These are phyloP conservation scores for Ustilago lituana DNA, from an alignment of 1,284 basidiomycete species.

Conservation along the genomic window DNA sequence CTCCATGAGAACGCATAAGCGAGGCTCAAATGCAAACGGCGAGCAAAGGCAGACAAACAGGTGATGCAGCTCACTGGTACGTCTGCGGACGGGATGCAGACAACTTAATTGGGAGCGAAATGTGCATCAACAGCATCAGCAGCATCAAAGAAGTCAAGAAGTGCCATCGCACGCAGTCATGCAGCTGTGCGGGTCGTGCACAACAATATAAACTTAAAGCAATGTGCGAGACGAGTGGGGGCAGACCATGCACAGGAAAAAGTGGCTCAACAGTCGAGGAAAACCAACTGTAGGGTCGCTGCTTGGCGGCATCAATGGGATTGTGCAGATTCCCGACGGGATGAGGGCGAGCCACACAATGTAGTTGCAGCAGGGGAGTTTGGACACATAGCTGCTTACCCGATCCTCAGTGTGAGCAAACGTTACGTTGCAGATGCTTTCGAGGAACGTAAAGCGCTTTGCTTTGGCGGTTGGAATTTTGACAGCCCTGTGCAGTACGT, in stretches of 20 bases:
- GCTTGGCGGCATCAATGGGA: too few species aligned
- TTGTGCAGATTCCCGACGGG: slow-evolving; percentile 9
- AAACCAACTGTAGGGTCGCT: slow-evolving; percentile 15
- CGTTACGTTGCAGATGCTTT: not conserved
- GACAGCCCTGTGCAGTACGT: too few species aligned
- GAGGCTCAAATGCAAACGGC: slow-evolving; percentile 12
- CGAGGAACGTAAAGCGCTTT: slow-evolving; percentile 12
- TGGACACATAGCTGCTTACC: not conserved
- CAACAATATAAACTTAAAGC: slow-evolving; percentile 4
- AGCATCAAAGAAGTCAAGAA: too few species aligned
- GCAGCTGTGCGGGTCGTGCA: too few species aligned
- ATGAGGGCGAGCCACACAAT: too few species aligned
- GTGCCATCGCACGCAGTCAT: slow-evolving; percentile 7
- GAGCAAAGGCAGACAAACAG: not conserved
- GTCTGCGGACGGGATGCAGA: slow-evolving; percentile 1
- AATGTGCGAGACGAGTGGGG: slow-evolving; percentile 10
- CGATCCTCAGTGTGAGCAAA: not conserved
- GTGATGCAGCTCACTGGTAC: slow-evolving; percentile 36
- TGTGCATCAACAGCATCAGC: slow-evolving; percentile 18
- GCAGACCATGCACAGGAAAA: not conserved
- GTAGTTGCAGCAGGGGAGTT: not conserved
- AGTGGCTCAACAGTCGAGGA: slow-evolving; percentile 4
- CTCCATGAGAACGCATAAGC: slow-evolving; percentile 15
- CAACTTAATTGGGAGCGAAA: slow-evolving; percentile 5
- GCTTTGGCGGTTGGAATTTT: not conserved